These are phyloP conservation scores for Tagetes erecta DNA, from an alignment of 129 eudicot species.

Conservation along the genomic window DNA sequence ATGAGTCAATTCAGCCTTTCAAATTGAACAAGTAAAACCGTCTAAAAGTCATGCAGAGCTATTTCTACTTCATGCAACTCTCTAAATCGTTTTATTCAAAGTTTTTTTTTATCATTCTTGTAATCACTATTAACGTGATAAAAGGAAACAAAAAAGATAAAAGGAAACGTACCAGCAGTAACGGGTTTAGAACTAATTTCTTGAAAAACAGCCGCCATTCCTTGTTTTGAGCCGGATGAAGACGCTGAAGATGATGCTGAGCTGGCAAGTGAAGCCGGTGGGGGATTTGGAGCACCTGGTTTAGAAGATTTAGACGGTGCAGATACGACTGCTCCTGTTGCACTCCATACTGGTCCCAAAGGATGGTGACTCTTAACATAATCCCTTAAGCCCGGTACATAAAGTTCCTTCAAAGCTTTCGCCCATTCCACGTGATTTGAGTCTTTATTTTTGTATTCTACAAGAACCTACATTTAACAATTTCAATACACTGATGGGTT, in stretches of 20 bases:
- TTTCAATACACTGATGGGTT: constrained; percentile 20
- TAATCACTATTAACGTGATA: not conserved
- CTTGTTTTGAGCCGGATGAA: constrained; percentile 59
- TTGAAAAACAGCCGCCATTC: constrained; percentile 91
- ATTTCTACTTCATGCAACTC: not conserved
- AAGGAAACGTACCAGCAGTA: constrained; percentile 63
- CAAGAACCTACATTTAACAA: constrained; percentile 58
- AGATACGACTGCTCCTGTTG: constrained; percentile 49
- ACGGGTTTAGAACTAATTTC: constrained; percentile 80
- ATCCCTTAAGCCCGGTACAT: constrained; percentile 93
- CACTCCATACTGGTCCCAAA: constrained; percentile 92
- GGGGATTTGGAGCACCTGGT: constrained; percentile 74
- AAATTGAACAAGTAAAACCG: not conserved
- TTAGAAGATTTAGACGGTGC: constrained; percentile 57
- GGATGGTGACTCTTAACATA: constrained; percentile 81
- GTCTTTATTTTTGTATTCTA: constrained; percentile 85
- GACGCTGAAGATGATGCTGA: constrained; percentile 52
- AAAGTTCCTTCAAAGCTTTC: constrained; percentile 88
- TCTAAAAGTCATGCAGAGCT: not conserved
- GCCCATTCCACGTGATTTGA: constrained; percentile 93
- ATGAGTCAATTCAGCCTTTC: not conserved
- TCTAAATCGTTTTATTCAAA: constrained; percentile 1
- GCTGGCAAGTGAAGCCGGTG: constrained; percentile 65
- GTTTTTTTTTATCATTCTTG: not conserved
- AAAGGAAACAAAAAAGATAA: constrained; percentile 17